A percentile compares a stretch with the other conserved stretches of the same genome.
These are phyloP conservation scores for Pyracantha coccinea DNA, from an alignment of 331 rosid species.

Conservation along the genomic window DNA sequence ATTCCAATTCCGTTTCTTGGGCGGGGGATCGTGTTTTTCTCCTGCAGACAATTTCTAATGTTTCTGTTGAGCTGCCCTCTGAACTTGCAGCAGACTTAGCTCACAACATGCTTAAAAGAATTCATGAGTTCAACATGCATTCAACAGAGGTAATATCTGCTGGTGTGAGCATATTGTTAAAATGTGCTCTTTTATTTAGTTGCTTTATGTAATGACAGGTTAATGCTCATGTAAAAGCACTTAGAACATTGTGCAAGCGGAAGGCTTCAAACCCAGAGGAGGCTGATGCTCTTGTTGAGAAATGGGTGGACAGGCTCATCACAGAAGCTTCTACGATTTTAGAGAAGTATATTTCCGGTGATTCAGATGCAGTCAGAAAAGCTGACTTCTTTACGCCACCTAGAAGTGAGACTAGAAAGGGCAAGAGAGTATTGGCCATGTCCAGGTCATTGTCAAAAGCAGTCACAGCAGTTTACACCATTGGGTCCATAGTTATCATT, in stretches of 20 bases:
- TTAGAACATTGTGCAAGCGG: conserved; percentile 69
- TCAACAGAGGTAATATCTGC: conserved; percentile 65
- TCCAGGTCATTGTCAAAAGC: conserved; percentile 51
- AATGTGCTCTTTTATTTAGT: neutral
- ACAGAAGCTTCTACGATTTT: conserved; percentile 46
- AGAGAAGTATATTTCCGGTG: conserved; percentile 50
- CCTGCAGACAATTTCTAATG: conserved; percentile 85
- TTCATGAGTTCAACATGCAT: conserved; percentile 80
- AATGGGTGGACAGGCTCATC: conserved; percentile 55
- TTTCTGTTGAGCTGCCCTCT: conserved; percentile 69
- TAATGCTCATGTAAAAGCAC: conserved; percentile 88
- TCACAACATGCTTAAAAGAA: conserved; percentile 60
- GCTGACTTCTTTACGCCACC: conserved; percentile 57
- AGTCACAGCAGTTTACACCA: conserved; percentile 69
- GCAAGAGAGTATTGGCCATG: conserved; percentile 36
- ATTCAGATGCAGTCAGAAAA: conserved; percentile 25
- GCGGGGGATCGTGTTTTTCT: conserved; percentile 90
- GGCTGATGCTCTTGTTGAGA: conserved; percentile 56
- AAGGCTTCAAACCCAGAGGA: conserved; percentile 47
- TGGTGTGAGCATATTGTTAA: neutral
- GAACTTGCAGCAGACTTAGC: conserved; percentile 85
- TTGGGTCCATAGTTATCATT: conserved; percentile 70
- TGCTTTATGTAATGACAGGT: conserved; percentile 45
- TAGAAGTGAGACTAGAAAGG: conserved; percentile 45
- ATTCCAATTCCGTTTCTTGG: conserved; percentile 65